A percentile compares a stretch with the other conserved stretches of the same genome.
Conservation (phyloP, 768 basidiomycete species). For the Leccinum ochraceum region DNA sequence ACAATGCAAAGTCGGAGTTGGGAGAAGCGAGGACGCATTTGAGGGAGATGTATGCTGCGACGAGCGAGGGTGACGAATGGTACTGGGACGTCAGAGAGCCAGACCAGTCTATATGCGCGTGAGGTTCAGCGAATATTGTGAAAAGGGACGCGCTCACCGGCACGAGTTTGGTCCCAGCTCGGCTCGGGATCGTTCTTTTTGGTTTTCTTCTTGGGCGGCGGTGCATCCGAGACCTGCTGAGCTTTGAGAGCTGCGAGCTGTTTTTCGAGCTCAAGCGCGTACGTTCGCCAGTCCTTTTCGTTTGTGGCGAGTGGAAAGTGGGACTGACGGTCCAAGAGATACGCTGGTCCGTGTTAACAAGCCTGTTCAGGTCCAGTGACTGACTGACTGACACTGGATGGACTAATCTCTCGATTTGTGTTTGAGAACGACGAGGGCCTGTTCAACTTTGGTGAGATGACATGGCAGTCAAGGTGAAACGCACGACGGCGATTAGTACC, state of each 20-base stretch:
- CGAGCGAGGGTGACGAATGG: too few species aligned
- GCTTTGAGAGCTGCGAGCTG: constrained; percentile 23
- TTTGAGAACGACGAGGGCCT: constrained; percentile 29
- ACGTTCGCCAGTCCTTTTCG: constrained; percentile 22
- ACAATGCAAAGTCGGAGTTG: too few species aligned
- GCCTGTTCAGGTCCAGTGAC: too few species aligned
- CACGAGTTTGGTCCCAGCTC: constrained; percentile 25
- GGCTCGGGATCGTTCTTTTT: constrained; percentile 25
- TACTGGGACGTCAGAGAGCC: constrained; percentile 19
- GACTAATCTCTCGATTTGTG: constrained; percentile 28
- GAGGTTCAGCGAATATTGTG: constrained; percentile 2
- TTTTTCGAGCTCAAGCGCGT: constrained; percentile 33
- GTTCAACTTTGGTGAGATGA: not conserved
- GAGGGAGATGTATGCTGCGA: too few species aligned
- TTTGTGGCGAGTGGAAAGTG: constrained; percentile 19
- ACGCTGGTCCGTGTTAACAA: constrained; percentile 20
- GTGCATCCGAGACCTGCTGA: constrained; percentile 19
- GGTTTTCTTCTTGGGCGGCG: constrained; percentile 29
- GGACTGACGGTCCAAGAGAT: constrained; percentile 29
- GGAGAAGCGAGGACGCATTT: too few species aligned
- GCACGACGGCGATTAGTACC: constrained; percentile 26
- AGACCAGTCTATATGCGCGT: constrained; percentile 20
- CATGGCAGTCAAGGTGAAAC: constrained; percentile 1
- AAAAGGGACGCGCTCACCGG: constrained; percentile 8
- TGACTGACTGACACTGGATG: constrained; percentile 18